Percentiles rank a stretch among this genome's conserved stretches.
phyloP scores from a whole-genome alignment of 2,329 filamentous ascomycete genomes.

The Karstenula rhodostoma region DNA sequence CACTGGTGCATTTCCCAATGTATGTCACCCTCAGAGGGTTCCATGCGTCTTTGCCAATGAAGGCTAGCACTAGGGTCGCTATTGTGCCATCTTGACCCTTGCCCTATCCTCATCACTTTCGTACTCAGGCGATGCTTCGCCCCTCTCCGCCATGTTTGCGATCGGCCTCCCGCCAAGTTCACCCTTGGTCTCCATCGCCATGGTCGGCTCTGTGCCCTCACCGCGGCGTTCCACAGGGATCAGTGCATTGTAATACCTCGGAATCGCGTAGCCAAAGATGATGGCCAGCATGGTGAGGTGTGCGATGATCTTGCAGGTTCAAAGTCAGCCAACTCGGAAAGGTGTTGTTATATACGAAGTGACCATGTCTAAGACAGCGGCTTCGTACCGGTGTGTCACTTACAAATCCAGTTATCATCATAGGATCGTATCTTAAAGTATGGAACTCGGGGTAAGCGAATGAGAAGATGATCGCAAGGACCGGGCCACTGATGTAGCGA shows the following conservation, averaged over 20 bases:
- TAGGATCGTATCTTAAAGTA: constrained; percentile 40
- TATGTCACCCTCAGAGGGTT: not conserved
- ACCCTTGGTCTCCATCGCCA: constrained; percentile 36
- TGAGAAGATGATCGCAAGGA: constrained; percentile 45
- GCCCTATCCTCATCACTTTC: constrained; percentile 5
- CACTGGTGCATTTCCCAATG: not conserved
- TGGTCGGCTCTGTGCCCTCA: constrained; percentile 54
- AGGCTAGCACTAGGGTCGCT: not conserved
- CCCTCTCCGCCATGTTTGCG: constrained; percentile 11
- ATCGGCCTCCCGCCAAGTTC: constrained; percentile 33
- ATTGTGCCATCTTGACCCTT: not conserved
- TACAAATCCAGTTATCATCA: constrained; percentile 47
- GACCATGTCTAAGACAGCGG: too few species aligned
- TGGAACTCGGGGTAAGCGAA: constrained; percentile 48
- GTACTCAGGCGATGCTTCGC: not conserved
- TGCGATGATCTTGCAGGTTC: constrained; percentile 23
- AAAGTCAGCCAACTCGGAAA: too few species aligned
- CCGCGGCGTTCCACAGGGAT: constrained; percentile 57
- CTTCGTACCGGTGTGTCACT: too few species aligned
- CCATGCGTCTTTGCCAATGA: not conserved
- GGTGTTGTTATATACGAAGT: too few species aligned
- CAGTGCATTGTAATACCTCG: constrained; percentile 63
- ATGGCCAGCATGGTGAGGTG: constrained; percentile 54
- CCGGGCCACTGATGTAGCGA: constrained; percentile 43
- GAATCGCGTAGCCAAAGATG: constrained; percentile 59